Conservation (phyloP, 2,329 filamentous ascomycete genomes). For the Aspergillus fischeri region DNA sequence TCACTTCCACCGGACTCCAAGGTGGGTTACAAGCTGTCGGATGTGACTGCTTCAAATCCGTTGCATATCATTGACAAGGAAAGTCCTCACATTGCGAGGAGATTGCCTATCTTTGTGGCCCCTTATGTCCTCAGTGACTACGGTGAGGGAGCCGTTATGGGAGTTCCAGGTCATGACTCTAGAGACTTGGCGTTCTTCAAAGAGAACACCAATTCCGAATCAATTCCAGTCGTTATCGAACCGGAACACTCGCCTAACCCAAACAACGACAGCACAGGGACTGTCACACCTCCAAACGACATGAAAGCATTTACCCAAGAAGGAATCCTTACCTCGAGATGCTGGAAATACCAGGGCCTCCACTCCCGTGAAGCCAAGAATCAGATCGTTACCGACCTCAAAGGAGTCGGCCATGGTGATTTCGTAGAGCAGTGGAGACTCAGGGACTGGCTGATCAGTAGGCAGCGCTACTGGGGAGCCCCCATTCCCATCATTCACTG, state of each 20-base stretch:
- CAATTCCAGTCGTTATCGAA: slow-evolving; percentile 60
- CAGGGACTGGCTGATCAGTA: slow-evolving; percentile 84
- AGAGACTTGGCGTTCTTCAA: slow-evolving; percentile 79
- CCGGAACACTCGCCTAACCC: slow-evolving; percentile 34
- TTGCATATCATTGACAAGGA: slow-evolving; percentile 53
- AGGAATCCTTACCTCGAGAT: slow-evolving; percentile 64
- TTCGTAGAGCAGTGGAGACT: slow-evolving; percentile 72
- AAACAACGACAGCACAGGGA: slow-evolving; percentile 5
- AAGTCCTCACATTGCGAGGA: slow-evolving; percentile 32
- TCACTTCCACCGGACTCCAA: slow-evolving; percentile 55
- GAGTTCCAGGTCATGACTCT: slow-evolving; percentile 78
- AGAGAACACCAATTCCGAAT: slow-evolving; percentile 58
- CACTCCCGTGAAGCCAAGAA: slow-evolving; percentile 59
- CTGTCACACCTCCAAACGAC: slow-evolving; percentile 36
- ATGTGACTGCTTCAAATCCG: slow-evolving; percentile 62
- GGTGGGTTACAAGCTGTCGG: slow-evolving; percentile 63
- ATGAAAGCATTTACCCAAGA: slow-evolving; percentile 57
- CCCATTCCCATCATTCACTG: slow-evolving; percentile 90
- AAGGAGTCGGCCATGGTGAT: slow-evolving; percentile 54
- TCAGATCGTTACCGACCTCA: slow-evolving; percentile 53
- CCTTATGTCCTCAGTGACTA: slow-evolving; percentile 84
- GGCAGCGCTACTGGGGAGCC: slow-evolving; percentile 89
- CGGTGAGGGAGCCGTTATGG: slow-evolving; percentile 86
- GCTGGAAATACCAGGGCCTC: slow-evolving; percentile 62
- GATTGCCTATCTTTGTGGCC: slow-evolving; percentile 73